Conservation (phyloP, 371 early-diverging fungal species). For the Gilbertella persicaria region DNA sequence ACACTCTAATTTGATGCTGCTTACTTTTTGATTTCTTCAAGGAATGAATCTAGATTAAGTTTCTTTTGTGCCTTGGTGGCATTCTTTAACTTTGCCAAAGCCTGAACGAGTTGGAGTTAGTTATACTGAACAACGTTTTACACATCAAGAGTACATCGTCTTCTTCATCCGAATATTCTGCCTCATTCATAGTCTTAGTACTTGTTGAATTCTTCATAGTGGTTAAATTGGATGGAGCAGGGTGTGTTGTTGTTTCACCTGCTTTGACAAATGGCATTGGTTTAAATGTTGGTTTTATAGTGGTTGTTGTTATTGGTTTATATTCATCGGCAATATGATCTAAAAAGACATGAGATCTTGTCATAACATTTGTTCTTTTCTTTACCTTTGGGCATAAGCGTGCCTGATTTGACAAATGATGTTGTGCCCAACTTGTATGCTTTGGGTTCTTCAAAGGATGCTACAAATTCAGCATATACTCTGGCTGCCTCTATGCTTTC, state of each 20-base stretch:
- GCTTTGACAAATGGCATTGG: constrained; percentile 51
- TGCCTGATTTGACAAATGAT: constrained; percentile 67
- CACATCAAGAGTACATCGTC: constrained; percentile 33
- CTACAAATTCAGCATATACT: constrained; percentile 84
- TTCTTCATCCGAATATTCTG: constrained; percentile 31
- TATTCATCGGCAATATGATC: constrained; percentile 4
- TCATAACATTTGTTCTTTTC: not conserved
- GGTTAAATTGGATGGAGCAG: constrained; percentile 4
- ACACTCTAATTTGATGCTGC: not conserved
- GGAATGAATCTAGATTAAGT: constrained; percentile 80
- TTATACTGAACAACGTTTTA: too few species aligned
- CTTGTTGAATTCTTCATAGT: not conserved
- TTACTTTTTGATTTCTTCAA: constrained; percentile 82
- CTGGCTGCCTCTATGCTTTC: constrained; percentile 74
- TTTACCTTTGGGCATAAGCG: constrained; percentile 21
- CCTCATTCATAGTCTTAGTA: too few species aligned
- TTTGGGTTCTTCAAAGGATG: constrained; percentile 74
- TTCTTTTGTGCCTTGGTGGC: constrained; percentile 59
- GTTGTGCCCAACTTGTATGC: constrained; percentile 46
- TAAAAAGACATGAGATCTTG: not conserved
- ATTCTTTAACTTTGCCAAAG: constrained; percentile 24
- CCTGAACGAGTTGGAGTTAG: constrained; percentile 13
- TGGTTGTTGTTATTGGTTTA: constrained; percentile 3
- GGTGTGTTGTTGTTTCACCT: constrained; percentile 21
- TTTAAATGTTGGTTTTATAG: constrained; percentile 35